Conservation (phyloP, 345 rosid genomes). For the Eucalyptus viminalis region DNA sequence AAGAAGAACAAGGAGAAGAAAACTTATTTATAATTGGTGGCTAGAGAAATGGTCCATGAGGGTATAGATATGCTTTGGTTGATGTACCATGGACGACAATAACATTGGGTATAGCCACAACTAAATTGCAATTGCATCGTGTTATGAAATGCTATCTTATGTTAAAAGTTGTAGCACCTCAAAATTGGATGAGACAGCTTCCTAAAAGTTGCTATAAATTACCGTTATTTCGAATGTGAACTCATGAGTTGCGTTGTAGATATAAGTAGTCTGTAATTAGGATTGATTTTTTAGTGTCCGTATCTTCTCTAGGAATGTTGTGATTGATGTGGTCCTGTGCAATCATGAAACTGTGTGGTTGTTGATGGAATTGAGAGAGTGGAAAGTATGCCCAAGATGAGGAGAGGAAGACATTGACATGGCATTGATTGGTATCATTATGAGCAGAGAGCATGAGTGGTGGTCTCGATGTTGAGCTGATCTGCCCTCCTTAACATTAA, state of each 20-base stretch:
- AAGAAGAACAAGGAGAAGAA: neutral
- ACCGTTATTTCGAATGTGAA: neutral
- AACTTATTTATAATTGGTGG: neutral
- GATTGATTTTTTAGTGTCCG: neutral
- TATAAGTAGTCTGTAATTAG: neutral
- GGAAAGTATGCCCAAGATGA: neutral
- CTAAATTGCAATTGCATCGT: neutral
- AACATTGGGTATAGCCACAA: neutral
- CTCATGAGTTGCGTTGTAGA: accelerated
- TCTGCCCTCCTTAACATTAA: neutral
- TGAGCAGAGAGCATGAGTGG: neutral
- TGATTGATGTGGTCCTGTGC: neutral
- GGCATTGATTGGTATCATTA: neutral
- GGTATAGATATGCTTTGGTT: neutral
- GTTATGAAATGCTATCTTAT: neutral
- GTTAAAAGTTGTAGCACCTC: neutral
- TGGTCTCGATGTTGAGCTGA: neutral
- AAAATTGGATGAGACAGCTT: neutral
- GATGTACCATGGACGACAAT: neutral
- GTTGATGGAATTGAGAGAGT: neutral
- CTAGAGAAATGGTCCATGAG: neutral
- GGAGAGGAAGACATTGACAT: neutral
- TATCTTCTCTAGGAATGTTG: neutral
- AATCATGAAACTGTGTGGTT: neutral
- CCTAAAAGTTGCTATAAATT: neutral